These are phyloP conservation scores for Penicillium fuscoglaucum DNA, from an alignment of 2,329 filamentous ascomycete species.

Conservation along the genomic window DNA sequence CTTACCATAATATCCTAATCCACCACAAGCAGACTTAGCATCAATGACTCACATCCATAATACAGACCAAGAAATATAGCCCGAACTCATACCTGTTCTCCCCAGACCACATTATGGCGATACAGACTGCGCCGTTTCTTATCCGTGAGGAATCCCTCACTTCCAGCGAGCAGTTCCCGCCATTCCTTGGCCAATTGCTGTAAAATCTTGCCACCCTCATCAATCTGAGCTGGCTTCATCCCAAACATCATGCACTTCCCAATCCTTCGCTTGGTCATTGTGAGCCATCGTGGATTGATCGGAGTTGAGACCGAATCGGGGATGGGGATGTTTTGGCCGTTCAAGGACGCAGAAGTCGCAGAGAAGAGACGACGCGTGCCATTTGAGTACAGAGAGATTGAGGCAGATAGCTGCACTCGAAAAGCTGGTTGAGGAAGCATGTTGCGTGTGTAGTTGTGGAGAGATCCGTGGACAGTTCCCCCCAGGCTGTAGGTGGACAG, in stretches of 20 bases:
- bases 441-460: slow-evolving; percentile 13
- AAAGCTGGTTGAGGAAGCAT: slow-evolving; percentile 29
- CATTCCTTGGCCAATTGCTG: slow-evolving; percentile 64
- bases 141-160: slow-evolving; percentile 71
- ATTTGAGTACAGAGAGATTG: slow-evolving; percentile 11
- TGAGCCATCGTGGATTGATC: slow-evolving; percentile 65
- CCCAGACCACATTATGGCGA: slow-evolving; percentile 72
- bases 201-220: slow-evolving; percentile 61
- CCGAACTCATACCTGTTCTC: slow-evolving; percentile 68
- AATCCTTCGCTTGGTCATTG: slow-evolving; percentile 64
- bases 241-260: slow-evolving; percentile 77
- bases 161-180: slow-evolving; percentile 69
- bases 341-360: slow-evolving; percentile 13
- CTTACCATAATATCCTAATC: slow-evolving; percentile 50
- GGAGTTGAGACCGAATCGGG: slow-evolving; percentile 22
- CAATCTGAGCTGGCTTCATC: slow-evolving; percentile 58
- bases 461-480: slow-evolving; percentile 1
- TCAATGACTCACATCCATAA: slow-evolving; percentile 7
- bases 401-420: slow-evolving; percentile 20
- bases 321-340: slow-evolving; percentile 13
- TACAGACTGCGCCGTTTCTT: slow-evolving; percentile 63
- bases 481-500: neutral
- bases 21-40: slow-evolving; percentile 7
- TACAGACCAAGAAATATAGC: neutral
- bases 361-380: slow-evolving; percentile 22